Base-by-base conservation (phyloP, 805 yeast species). In the Priceomyces medius region DNA sequence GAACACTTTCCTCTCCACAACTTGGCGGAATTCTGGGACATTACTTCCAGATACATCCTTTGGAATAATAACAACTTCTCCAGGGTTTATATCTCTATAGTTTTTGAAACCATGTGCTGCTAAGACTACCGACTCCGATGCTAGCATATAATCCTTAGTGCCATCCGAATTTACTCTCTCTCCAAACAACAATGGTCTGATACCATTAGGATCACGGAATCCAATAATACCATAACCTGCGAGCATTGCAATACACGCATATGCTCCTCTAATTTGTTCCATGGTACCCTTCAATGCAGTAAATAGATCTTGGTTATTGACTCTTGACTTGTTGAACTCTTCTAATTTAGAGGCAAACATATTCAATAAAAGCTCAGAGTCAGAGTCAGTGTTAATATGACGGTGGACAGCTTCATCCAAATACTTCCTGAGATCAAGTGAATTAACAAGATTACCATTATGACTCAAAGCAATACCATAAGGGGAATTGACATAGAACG, bases 211-310 rank as follows among this genome's bases (percentile, higher is more conserved):
- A 66, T 93, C 99, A 65, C 99, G 80, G 73, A 93, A 93, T 0
- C 97, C 99, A 57, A 93, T 81, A 46, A 93, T 59, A 35, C 97
- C 98, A 66, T 84, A 93, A 35, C 99, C 99, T 2, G 99, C 98
- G 44, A 93, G 73, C 85, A 93, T 81, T 41, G 95, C 95, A 37
- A 84, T 81, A 69, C 97, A 89, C 1, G 98, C 97, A 61, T 88
- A 93, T n/a, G 97, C 98, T 49, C 99, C 99, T 61, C 96, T 81
- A 51, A 91, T 83, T 53, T 76, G 70, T 34, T 80, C 72, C 74
- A 78, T 88, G 20, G 93, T 88, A 43, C 95, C 97, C 44, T 77
- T 76, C 41, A 93, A 70, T 5, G 98, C 98, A 37, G 76, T 74
- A 66, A 91, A 88, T 38, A 93, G 76, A 74, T 93, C 99, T 45